phyloP scores from a whole-genome alignment of 768 basidiomycete genomes.

The Lactarius evosmus region DNA sequence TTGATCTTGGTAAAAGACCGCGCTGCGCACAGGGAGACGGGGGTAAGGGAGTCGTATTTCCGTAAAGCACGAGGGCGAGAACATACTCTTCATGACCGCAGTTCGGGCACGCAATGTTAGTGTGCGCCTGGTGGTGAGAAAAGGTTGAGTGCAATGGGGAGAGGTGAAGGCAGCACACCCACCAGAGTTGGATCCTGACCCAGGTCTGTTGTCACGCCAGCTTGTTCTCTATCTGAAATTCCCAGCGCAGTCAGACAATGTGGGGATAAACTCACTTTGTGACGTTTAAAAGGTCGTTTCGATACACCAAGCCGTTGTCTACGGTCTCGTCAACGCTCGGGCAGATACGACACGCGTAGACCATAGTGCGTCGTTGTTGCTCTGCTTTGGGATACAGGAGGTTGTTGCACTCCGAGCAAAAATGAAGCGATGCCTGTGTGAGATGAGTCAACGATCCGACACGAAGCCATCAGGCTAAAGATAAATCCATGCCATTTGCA shows the following conservation, averaged over 20 bases:
- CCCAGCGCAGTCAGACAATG: constrained; percentile 11
- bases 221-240: constrained; percentile 67
- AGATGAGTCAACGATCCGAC: neutral
- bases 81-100: constrained; percentile 83
- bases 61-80: neutral
- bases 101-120: constrained; percentile 76
- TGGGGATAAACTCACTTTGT: constrained; percentile 62
- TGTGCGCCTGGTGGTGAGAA: constrained; percentile 59
- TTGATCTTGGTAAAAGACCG: constrained; percentile 95
- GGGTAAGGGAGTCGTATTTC: neutral
- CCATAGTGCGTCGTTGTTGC: constrained; percentile 75
- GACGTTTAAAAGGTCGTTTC: constrained; percentile 89
- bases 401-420: constrained; percentile 95
- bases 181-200: constrained; percentile 89
- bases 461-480: neutral
- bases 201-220: constrained; percentile 86
- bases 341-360: constrained; percentile 92
- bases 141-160: constrained; percentile 4
- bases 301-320: constrained; percentile 87
- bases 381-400: constrained; percentile 92
- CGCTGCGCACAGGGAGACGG: constrained; percentile 43
- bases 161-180: constrained; percentile 27
- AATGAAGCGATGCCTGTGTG: constrained; percentile 74
- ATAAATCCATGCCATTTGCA: constrained; percentile 13
- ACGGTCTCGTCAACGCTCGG: constrained; percentile 74